Conservation (phyloP, 1,139 yeast species). For the Hyphopichia buzzinii region DNA sequence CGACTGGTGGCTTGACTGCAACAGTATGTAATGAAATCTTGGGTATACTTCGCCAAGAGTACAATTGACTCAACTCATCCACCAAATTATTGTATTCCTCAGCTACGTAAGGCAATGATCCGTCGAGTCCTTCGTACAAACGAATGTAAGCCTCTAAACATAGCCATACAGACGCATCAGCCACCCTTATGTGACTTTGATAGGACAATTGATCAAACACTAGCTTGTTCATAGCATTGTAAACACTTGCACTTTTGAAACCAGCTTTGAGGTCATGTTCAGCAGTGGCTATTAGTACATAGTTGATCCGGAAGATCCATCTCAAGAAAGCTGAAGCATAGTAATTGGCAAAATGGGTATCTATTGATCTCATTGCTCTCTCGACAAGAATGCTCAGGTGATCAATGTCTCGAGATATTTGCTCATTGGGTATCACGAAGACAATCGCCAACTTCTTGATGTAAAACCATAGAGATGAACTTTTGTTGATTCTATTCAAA, state of each 20-base stretch:
- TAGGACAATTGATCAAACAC: not conserved
- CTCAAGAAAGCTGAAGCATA: constrained; percentile 34
- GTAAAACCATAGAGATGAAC: constrained; percentile 41
- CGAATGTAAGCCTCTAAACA: not conserved
- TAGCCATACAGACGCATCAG: constrained; percentile 3
- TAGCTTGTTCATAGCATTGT: not conserved
- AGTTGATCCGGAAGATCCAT: constrained; percentile 26
- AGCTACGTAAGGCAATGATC: not conserved
- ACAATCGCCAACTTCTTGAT: constrained; percentile 27
- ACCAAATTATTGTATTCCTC: not conserved
- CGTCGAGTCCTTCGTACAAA: not conserved
- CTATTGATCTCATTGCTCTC: constrained; percentile 29
- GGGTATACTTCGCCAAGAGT: not conserved
- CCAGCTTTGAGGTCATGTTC: not conserved
- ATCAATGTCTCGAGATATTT: no score
- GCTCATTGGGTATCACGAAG: constrained; percentile 6
- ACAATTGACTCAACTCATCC: not conserved
- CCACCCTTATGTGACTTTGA: not conserved
- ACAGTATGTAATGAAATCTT: not conserved
- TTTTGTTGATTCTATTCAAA: constrained; percentile 39
- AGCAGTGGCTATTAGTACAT: not conserved
- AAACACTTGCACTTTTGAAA: not conserved
- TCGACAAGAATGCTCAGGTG: constrained; percentile 14
- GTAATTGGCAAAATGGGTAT: constrained; percentile 41
- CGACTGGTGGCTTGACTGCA: not conserved